Base-by-base conservation (phyloP, 2,329 filamentous ascomycete species). In the Penicillium sp. region DNA sequence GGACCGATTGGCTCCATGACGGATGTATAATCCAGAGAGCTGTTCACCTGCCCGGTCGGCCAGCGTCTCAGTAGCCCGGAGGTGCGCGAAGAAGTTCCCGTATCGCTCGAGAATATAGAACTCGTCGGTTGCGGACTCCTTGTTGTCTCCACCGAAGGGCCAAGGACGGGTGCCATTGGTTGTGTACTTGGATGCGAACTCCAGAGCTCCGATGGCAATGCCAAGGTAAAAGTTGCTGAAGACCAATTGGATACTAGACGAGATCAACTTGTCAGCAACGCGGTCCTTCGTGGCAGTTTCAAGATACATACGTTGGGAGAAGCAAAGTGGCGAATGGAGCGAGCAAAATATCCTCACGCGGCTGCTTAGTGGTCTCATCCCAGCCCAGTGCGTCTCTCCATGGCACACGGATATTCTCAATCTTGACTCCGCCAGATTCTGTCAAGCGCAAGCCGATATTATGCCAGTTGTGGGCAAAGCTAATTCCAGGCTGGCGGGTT, bases 181-280 rank as follows among this genome's bases (percentile, higher is more conserved):
- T 0, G 86, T 89, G 60, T 88, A 89, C 26, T 79, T 78, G 0
- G 80, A 71, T 1, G 84, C 85, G 44, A 79, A 80, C 8, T 81
- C 75, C 0, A 88, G 74, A 0, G 85, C 82, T 0, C 86, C 85
- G 44, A 81, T 77, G 0, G 85, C 83, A 58, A 88, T 88, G 2
- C 85, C 85, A 1, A 88, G 74, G 67, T 88, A 88, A 66, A 88
- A 85, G 68, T 88, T 88, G 66, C 78, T 79, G 71, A 88, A 88
- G n/a, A 87, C 82, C 0, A 88, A 79, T 67, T 88, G 85, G 57
- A 88, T 87, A 0, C 78, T 82, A 31, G 21, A 7, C 19, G 10
- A 26, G 16, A 19, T 1, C n/a, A 2, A 3, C n/a, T 56, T 53
- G 8, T 35, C 27, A 25, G 13, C 13, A 21, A 19, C 21, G 9